phyloP scores from a whole-genome alignment of 805 yeast genomes.

The Candida saitoana region DNA sequence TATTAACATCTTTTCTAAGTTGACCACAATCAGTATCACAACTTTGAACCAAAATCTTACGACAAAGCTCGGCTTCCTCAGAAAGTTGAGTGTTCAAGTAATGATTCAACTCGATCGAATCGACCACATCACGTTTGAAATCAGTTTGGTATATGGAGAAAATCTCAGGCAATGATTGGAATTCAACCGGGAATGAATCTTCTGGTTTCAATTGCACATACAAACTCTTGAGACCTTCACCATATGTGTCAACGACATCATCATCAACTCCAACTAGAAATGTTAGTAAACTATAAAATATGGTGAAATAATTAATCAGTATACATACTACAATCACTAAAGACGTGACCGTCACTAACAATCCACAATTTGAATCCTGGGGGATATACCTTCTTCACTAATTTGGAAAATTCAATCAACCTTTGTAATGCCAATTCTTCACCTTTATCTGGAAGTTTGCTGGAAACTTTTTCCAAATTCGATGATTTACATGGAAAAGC shows the following conservation, averaged over 20 bases:
- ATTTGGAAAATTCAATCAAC: conserved; percentile 27
- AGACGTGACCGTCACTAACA: conserved; percentile 64
- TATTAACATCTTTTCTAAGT: conserved; percentile 30
- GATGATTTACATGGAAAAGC: conserved; percentile 66
- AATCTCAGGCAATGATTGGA: conserved; percentile 34
- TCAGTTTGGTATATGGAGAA: conserved; percentile 20
- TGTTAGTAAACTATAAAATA: conserved; percentile 15
- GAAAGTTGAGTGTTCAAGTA: conserved; percentile 31
- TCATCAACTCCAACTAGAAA: conserved; percentile 51
- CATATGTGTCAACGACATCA: conserved; percentile 46
- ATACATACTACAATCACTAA: conserved; percentile 46
- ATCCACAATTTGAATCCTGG: conserved; percentile 56
- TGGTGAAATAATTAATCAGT: conserved; percentile 1
- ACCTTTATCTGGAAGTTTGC: conserved; percentile 52
- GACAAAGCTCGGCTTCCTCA: conserved; percentile 29
- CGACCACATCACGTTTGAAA: conserved; percentile 14
- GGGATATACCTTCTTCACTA: conserved; percentile 37
- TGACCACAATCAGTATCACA: conserved; percentile 39
- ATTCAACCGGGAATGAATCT: conserved; percentile 22
- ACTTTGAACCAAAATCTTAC: conserved; percentile 31
- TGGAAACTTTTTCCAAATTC: conserved; percentile 49
- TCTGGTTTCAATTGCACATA: conserved; percentile 34
- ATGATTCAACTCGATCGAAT: conserved; percentile 24
- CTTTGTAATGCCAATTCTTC: conserved; percentile 31
- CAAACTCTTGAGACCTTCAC: conserved; percentile 40